phyloP scores from a whole-genome alignment of 805 yeast genomes.

The Kregervanrija fluxuum region DNA sequence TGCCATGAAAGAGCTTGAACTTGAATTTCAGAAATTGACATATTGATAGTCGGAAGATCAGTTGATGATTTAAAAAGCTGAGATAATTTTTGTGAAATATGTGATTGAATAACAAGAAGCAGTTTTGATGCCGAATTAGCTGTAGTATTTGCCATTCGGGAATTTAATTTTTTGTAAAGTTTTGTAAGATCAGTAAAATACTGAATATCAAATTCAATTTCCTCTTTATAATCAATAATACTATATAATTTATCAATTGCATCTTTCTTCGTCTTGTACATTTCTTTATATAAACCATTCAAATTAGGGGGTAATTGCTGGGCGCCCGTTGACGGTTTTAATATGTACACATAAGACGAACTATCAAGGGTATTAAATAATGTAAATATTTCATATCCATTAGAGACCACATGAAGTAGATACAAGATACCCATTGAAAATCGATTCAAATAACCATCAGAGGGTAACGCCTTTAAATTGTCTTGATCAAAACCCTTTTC shows the following conservation, averaged over 20 bases:
- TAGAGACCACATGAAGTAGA: conserved; percentile 60
- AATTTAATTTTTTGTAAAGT: conserved; percentile 52
- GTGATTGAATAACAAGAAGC: conserved; percentile 68
- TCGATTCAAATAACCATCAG: conserved; percentile 45
- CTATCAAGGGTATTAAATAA: conserved; percentile 59
- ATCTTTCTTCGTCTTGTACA: conserved; percentile 40
- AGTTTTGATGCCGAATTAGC: conserved; percentile 63
- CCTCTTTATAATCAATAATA: conserved; percentile 45
- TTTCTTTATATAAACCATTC: conserved; percentile 47
- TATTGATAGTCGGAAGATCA: conserved; percentile 57
- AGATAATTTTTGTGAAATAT: conserved; percentile 41
- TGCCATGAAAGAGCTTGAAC: conserved; percentile 84
- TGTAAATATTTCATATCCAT: conserved; percentile 68
- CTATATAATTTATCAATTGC: conserved; percentile 34
- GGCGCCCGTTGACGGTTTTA: conserved; percentile 65
- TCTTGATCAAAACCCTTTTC: conserved; percentile 74
- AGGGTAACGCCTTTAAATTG: conserved; percentile 40
- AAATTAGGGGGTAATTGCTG: conserved; percentile 55
- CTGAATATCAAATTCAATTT: conserved; percentile 45
- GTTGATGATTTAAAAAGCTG: conserved; percentile 38
- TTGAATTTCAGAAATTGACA: conserved; percentile 50
- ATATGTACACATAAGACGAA: conserved; percentile 42
- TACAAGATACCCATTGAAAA: conserved; percentile 55
- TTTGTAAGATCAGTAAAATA: conserved; percentile 49
- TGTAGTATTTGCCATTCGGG: conserved; percentile 45